Base-by-base conservation (phyloP, 345 rosid species). In the Physaria fendleri region DNA sequence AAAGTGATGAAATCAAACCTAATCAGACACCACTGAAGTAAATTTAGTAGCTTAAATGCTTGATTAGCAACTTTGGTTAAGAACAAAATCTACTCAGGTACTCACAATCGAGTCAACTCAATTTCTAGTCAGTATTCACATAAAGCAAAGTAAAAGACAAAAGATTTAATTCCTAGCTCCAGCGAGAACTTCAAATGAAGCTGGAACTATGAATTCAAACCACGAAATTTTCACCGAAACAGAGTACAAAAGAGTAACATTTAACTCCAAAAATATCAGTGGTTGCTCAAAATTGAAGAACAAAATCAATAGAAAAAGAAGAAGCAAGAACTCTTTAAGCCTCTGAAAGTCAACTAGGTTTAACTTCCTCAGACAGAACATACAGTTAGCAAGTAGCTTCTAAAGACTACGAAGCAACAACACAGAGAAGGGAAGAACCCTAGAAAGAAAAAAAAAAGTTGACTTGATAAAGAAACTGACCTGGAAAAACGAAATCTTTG, bases 281-380 rank as follows among this genome's bases (percentile, higher is more conserved):
- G 34, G 60, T 21, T 0, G 17, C 53, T 40, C 12, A 33, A 44
- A 10, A 33, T 5, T 18, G 3, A 18, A 51, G 40, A 51, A 12
- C 6, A 28, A 30, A 14, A n/a, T 21, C 17, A 16, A 30, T 12
- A 32, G 30, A 2, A 2, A 5, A 29, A 18, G 4, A 53, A 11
- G 39, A 29, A 28, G 20, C 3, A 13, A 13, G 27, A 54, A 47
- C 27, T 18, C 32, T 43, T 27, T 7, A 8, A 60, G 42, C 22
- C 35, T 6, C 12, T 28, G 20, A 38, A 69, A 69, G 74, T 62
- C 74, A 69, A 62, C 73, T 52, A 61, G 68, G 68, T 42, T 49
- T 50, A 68, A 34, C 33, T 34, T 68, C 32, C 0, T 4, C 22
- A 47, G 21, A 12, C 51, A 38, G 29, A 66, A 48, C 28, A 40